A percentile compares a stretch with the other conserved stretches of the same genome.
Conservation (phyloP, 345 rosid species). For the Dimocarpus longan region DNA sequence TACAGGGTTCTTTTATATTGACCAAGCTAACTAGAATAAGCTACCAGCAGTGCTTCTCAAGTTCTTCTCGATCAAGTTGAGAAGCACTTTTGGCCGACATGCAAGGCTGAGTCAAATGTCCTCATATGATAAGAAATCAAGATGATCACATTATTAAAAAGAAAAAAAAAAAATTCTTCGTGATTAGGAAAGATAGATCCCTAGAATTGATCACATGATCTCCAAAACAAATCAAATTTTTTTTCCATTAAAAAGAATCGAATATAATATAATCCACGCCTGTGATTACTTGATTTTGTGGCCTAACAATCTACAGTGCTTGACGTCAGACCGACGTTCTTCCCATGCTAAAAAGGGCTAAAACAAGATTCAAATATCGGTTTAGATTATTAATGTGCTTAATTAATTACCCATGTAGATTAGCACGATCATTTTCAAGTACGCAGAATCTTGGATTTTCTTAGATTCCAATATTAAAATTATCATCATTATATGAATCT, state of each 20-base stretch:
- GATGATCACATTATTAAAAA: not conserved
- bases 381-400: not conserved
- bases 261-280: conserved; percentile 6
- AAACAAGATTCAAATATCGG: conserved; percentile 4
- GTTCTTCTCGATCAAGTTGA: not conserved
- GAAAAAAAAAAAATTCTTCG: not conserved
- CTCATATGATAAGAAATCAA: not conserved
- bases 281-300: conserved; percentile 1
- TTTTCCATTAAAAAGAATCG: not conserved
- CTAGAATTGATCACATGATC: conserved; percentile 1
- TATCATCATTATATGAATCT: not conserved
- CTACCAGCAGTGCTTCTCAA: no score
- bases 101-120: conserved; percentile 5
- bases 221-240: conserved; percentile 5
- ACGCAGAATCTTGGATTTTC: not conserved
- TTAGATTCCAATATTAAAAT: not conserved
- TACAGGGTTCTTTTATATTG: not conserved
- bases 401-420: not conserved
- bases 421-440: not conserved
- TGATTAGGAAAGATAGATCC: conserved; percentile 5
- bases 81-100: not conserved
- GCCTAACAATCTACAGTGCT: not conserved
- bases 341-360: not conserved
- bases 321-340: conserved; percentile 9
- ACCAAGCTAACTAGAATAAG: not conserved